phyloP scores from a whole-genome alignment of 306 rosid genomes.

The Arachis stenosperma region DNA sequence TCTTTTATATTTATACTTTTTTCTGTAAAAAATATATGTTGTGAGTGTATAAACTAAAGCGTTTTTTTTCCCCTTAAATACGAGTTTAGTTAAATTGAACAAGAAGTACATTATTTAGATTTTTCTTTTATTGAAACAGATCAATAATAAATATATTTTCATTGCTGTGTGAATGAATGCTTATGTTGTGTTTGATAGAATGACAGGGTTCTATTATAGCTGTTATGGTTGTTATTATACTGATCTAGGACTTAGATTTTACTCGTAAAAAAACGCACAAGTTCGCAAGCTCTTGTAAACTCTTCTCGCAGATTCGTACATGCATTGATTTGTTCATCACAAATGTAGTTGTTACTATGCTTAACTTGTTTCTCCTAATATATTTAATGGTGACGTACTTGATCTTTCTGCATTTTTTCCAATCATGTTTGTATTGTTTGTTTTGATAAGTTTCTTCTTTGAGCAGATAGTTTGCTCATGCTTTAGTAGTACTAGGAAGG shows the following conservation, averaged over 20 bases:
- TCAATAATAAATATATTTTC: too few relatives aligned
- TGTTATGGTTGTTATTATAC: not conserved
- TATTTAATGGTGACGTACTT: not conserved
- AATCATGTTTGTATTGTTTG: not conserved
- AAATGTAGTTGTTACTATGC: too few relatives aligned
- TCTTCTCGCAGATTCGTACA: too few relatives aligned
- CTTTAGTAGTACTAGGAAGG: not conserved
- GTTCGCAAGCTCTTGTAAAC: too few relatives aligned
- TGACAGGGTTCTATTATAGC: not conserved
- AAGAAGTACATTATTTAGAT: not conserved
- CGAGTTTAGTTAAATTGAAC: not conserved
- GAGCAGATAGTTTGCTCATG: not conserved
- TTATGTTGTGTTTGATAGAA: not conserved
- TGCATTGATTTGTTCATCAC: too few relatives aligned
- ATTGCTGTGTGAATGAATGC: not conserved
- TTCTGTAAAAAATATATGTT: too few relatives aligned
- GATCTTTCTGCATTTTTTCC: not conserved
- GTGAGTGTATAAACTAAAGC: too few relatives aligned
- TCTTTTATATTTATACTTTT: too few relatives aligned
- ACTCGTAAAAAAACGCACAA: too few relatives aligned
- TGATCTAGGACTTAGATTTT: too few relatives aligned
- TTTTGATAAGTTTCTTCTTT: not conserved
- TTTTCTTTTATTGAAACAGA: too few relatives aligned
- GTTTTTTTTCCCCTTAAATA: too few relatives aligned
- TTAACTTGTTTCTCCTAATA: not conserved